Conservation (phyloP, 202 grass and related monocot genomes). For the Brachypodium distachyon region DNA sequence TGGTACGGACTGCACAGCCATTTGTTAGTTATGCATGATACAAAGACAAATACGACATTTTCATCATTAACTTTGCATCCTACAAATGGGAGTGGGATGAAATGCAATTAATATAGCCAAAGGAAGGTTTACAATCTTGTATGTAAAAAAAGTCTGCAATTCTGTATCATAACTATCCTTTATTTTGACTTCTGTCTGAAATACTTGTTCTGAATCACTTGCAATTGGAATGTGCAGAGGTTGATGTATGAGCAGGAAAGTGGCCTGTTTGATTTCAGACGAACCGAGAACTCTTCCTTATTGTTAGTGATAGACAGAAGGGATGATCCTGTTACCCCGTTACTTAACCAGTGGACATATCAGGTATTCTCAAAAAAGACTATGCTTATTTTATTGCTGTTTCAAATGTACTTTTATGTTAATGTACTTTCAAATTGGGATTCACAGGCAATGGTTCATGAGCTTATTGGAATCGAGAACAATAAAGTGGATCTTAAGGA, state of each 20-base stretch:
- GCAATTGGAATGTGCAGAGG: conserved; percentile 51
- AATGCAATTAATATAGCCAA: conserved; percentile 10
- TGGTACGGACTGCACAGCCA: not conserved
- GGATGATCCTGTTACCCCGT: conserved; percentile 94
- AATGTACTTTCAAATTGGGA: conserved; percentile 5
- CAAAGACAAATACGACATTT: too few relatives aligned
- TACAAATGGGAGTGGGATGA: not conserved
- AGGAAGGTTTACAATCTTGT: not conserved
- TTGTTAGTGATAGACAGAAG: conserved; percentile 83
- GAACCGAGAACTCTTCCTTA: conserved; percentile 84
- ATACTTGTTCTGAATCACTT: conserved; percentile 9
- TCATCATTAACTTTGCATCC: not conserved
- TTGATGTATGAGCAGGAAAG: conserved; percentile 99
- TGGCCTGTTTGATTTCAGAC: conserved; percentile 86
- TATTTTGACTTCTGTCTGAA: conserved; percentile 2
- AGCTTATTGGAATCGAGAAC: conserved; percentile 89
- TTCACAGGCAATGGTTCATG: conserved; percentile 86
- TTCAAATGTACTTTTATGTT: conserved; percentile 4
- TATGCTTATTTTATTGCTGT: not conserved
- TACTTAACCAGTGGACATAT: conserved; percentile 99
- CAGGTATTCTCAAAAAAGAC: conserved; percentile 41
- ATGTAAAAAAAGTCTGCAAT: not conserved
- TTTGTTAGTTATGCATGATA: not conserved
- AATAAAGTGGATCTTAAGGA: conserved; percentile 87
- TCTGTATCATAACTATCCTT: not conserved